Evolutionary conservation across 305 asterid species (phyloP), one percentile per base, ranked within the genome.

Genomic region (Fraxinus paxiana): DNA sequence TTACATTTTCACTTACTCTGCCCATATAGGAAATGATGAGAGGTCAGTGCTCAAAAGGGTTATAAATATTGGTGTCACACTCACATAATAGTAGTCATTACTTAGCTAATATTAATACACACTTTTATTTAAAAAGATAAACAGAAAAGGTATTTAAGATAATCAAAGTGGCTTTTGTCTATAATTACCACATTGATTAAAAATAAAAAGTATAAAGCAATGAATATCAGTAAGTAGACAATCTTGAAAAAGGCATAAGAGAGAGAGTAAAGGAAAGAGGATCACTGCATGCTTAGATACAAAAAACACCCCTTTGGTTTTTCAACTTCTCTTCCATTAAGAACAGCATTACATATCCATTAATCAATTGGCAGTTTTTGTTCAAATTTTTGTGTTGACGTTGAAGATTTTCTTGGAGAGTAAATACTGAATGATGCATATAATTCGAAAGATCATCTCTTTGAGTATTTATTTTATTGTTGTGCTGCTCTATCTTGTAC

Each of bases 141-240:
- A 43, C 13, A 33, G 33, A 46, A 74, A 33, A 6, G 3, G 26
- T 70, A 70, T 15, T 31, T 15, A 70, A 33, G 17, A 15, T 12
- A 54, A 30, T 37, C 4, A 43, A 41, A 46, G 12, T 59, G 9
- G 65, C 73, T 10, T 70, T 77, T 54, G 82, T 65, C 80, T 61
- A 86, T 88, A 17, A 89, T 86, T 82, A 83, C 61, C 85, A 79
- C 79, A 81, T 28, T 20, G 85, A 86, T 86, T 86, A 82, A 72
- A 79, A 51, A 81, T 71, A 81, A 18, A 61, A 77, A 22, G 77
- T 51, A 70, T 33, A 79, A 46, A 81, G 77, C 18, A 80, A 79
- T 82, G 73, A 59, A 82, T 76, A 72, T 82, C 79, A 54, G 77
- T 76, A 81, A 82, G 87, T 80, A 77, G 76, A 75, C 75, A 70